Evolutionary conservation across 371 early-diverging fungal genomes (phyloP).

Genomic region (Vittaforma corneae): DNA sequence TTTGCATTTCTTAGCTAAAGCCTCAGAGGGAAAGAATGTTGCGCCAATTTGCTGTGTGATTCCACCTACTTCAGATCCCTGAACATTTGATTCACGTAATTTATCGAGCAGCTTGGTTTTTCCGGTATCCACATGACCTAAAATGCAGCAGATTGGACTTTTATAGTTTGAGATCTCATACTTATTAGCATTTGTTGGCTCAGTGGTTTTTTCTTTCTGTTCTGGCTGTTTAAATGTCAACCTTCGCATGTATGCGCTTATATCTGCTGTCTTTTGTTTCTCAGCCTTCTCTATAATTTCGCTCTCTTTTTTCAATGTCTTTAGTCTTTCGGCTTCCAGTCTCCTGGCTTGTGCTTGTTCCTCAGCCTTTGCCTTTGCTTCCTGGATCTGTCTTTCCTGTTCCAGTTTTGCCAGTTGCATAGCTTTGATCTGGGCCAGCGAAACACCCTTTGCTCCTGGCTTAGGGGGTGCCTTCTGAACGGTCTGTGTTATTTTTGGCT

Average conservation of each 20-base stretch:
- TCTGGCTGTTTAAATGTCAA: not conserved
- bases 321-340: constrained; percentile 43
- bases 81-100: constrained; percentile 97
- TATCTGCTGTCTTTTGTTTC: constrained; percentile 8
- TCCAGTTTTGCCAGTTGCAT: constrained; percentile 26
- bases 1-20: constrained; percentile 64
- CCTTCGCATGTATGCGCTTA: not conserved
- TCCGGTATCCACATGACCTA: constrained; percentile 99
- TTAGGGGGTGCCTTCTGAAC: constrained; percentile 5
- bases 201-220: constrained; percentile 50
- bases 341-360: constrained; percentile 56
- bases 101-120: constrained; percentile 97
- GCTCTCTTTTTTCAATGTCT: constrained; percentile 35
- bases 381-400: constrained; percentile 15
- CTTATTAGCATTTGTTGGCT: constrained; percentile 66
- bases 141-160: constrained; percentile 94
- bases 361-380: constrained; percentile 36
- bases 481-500: constrained; percentile 3
- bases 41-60: constrained; percentile 99
- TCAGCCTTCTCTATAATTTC: constrained; percentile 39
- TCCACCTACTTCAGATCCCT: constrained; percentile 98
- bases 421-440: constrained; percentile 35
- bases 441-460: constrained; percentile 11
- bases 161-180: constrained; percentile 76
- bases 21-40: constrained; percentile 92